phyloP scores from a whole-genome alignment of 2,329 filamentous ascomycete species.

The Trichoderma sp. region DNA sequence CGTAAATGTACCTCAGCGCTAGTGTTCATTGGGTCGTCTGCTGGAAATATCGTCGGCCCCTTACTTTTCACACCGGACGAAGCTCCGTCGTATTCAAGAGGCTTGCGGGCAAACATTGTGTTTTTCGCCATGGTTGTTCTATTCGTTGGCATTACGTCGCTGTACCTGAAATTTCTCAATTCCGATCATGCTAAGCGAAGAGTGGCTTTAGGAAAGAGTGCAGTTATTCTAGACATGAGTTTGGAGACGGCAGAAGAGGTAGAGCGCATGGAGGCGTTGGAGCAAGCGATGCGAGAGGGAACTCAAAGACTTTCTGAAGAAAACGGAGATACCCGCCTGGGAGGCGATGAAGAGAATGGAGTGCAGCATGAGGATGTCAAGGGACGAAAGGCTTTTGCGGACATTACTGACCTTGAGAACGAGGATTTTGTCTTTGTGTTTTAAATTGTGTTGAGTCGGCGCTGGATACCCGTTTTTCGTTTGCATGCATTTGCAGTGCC shows the following conservation, averaged over 20 bases:
- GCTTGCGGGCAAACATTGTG: constrained; percentile 57
- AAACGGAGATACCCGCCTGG: constrained; percentile 14
- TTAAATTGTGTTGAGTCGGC: constrained; percentile 20
- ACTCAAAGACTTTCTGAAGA: constrained; percentile 11
- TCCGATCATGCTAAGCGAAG: constrained; percentile 51
- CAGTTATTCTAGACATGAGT: constrained; percentile 56
- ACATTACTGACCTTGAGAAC: constrained; percentile 59
- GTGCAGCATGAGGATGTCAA: constrained; percentile 18
- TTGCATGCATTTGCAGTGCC: too few relatives aligned
- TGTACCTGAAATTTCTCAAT: constrained; percentile 54
- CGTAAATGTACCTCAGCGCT: constrained; percentile 63
- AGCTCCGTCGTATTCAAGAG: constrained; percentile 43
- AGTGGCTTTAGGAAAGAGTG: constrained; percentile 57
- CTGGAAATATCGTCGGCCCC: constrained; percentile 65
- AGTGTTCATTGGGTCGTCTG: constrained; percentile 62
- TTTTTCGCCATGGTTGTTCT: constrained; percentile 60
- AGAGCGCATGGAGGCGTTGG: constrained; percentile 35
- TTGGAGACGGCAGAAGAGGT: constrained; percentile 50
- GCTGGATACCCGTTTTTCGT: constrained; percentile 6
- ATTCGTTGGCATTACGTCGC: constrained; percentile 41
- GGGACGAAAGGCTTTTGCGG: constrained; percentile 36
- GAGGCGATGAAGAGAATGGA: constrained; percentile 21
- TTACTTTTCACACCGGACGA: constrained; percentile 58
- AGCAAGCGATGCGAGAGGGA: constrained; percentile 24
- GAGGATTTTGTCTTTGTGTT: constrained; percentile 63